phyloP scores from a whole-genome alignment of 768 basidiomycete genomes.

The Trametes maxima region DNA sequence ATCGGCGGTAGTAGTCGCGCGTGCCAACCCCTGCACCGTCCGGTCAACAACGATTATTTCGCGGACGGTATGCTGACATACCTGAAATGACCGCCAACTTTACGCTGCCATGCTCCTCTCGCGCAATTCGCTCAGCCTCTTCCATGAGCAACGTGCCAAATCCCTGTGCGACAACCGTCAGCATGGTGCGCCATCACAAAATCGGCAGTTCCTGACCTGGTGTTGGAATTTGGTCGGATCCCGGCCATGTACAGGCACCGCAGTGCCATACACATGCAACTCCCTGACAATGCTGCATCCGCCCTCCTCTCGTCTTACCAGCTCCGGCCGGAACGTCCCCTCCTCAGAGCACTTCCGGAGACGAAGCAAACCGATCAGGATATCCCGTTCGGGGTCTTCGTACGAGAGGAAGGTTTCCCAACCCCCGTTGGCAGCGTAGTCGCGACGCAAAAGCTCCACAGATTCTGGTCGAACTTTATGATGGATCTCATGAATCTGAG shows the following conservation, averaged over 20 bases:
- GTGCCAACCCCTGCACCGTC: constrained; percentile 82
- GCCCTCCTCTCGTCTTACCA: constrained; percentile 71
- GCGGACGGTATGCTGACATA: constrained; percentile 35
- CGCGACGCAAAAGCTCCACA: constrained; percentile 91
- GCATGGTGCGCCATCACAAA: background rate
- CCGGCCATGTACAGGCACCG: constrained; percentile 94
- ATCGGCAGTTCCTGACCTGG: constrained; percentile 49
- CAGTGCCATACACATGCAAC: constrained; percentile 97
- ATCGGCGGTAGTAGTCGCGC: constrained; percentile 91
- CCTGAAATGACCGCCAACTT: constrained; percentile 98
- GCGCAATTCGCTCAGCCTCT: constrained; percentile 96
- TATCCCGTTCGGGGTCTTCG: constrained; percentile 96
- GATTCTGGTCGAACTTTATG: constrained; percentile 95
- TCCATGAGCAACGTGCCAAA: constrained; percentile 99
- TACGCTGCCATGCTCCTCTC: constrained; percentile 94
- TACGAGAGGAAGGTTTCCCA: constrained; percentile 99
- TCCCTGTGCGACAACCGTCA: constrained; percentile 52
- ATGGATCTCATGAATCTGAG: constrained; percentile 96
- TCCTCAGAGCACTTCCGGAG: constrained; percentile 96
- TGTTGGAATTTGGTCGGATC: constrained; percentile 99
- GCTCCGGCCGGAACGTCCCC: constrained; percentile 94
- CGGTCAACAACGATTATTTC: background rate
- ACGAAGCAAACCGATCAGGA: constrained; percentile 90
- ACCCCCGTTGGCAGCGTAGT: constrained; percentile 96
- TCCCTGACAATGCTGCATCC: constrained; percentile 93